phyloP scores from a whole-genome alignment of 129 eudicot genomes.

The Oenanthe sinensis region DNA sequence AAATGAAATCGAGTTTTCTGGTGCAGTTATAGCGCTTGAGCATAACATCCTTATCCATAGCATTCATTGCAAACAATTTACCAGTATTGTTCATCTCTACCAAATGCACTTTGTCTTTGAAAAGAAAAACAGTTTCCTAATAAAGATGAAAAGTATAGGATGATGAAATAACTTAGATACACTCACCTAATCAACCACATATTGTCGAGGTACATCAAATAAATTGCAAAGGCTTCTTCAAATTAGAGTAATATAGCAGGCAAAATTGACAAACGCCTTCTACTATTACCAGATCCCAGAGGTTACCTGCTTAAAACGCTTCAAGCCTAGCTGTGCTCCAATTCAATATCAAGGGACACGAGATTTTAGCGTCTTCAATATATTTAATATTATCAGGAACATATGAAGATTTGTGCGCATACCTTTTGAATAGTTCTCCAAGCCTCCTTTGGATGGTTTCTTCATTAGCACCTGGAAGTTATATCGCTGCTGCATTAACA shows the following conservation, averaged over 20 bases:
- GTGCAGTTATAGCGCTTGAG: conserved; percentile 57
- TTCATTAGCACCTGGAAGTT: conserved; percentile 93
- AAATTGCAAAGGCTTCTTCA: neutral
- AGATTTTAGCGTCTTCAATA: no score
- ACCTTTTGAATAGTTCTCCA: conserved; percentile 91
- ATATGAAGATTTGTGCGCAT: neutral
- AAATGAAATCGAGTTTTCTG: neutral
- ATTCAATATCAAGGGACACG: conserved; percentile 40
- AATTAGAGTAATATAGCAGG: neutral
- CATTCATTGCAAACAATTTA: conserved; percentile 76
- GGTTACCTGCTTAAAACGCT: conserved; percentile 84
- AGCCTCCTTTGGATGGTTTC: conserved; percentile 55
- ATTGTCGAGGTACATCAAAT: neutral
- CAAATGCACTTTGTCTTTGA: conserved; percentile 71
- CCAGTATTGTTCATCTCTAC: conserved; percentile 82
- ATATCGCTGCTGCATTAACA: conserved; percentile 80
- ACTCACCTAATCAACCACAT: neutral
- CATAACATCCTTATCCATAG: conserved; percentile 91
- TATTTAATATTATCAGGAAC: conserved; percentile 24
- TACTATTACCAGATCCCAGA: conserved; percentile 85
- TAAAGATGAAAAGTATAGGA: neutral
- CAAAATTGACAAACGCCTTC: conserved; percentile 35
- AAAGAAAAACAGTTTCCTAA: neutral
- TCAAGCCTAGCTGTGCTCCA: conserved; percentile 62
- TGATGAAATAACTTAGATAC: neutral